Base-by-base conservation (phyloP, 2,329 filamentous ascomycete species). In the Leptosphaerulina australis region DNA sequence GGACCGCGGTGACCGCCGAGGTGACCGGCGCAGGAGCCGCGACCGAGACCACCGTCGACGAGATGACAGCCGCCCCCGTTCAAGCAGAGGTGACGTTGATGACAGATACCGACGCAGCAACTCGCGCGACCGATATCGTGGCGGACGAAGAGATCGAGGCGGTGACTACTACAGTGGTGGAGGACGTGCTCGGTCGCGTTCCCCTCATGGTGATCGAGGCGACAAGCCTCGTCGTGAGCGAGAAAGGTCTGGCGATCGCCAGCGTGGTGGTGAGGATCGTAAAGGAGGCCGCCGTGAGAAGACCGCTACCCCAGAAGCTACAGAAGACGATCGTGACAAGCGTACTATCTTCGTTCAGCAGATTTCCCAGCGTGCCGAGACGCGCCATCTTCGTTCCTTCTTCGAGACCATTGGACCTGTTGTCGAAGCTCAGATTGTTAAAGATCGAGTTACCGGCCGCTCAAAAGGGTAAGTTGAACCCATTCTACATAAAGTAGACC, bases 261-360 rank as follows among this genome's bases (percentile, higher is more conserved):
- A 53, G 30, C 61, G 79, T 51, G 75, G 56, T 48, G 66, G 71
- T 58, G 60, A 55, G 17, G 70, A 83, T 38, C 66, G 70, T 33
- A 53, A 56, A 72, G 41, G 36, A 39, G 67, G 59, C 38, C 73
- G 74, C 50, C 62, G 63, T 30, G 70, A 65, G 43, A 73, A 74
- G 55, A 80, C 79, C 21, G 76, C 76, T 24, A 86, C 88, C 44
- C 88, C 91, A 21, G 86, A 89, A 69, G 84, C 89, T 53, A 96
- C 89, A 66, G 92, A 97, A 74, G 94, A 97, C 76, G 94, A 99
- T 77, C 88, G 93, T 69, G 94, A 99, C 77, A 88, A 91, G 65
- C 89, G 94, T 67, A 99, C 95, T 50, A 91, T 99, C 52, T 99
- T 99, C 72, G 94, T 99, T 46, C 94, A 99, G 79, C 94, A 99